Conservation (phyloP, 106 monocot genomes). For the Vanilla planifolia region DNA sequence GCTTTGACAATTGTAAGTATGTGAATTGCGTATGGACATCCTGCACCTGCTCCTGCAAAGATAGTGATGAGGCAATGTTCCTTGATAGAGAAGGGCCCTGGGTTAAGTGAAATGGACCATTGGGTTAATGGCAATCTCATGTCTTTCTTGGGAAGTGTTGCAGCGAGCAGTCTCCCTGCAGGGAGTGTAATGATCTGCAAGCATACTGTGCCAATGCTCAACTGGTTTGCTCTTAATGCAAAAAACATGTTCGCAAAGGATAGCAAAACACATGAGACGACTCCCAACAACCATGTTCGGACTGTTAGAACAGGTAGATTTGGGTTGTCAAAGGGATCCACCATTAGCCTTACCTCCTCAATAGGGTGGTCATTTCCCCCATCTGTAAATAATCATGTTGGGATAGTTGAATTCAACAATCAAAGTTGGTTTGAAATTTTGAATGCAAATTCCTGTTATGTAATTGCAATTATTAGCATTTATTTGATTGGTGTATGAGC, state of each 20-base stretch:
- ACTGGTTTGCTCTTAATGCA: constrained; percentile 1
- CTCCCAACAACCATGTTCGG: constrained; percentile 16
- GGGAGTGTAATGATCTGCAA: constrained; percentile 16
- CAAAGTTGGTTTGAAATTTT: too few species aligned
- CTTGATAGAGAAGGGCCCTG: constrained; percentile 40
- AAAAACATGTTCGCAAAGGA: constrained; percentile 17
- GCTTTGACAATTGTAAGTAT: constrained; percentile 43
- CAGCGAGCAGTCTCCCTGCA: constrained; percentile 14
- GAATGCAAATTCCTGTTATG: too few species aligned
- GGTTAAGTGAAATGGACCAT: constrained; percentile 46
- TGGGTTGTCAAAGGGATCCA: constrained; percentile 16
- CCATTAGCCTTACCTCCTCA: constrained; percentile 18
- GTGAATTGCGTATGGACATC: constrained; percentile 12
- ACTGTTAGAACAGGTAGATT: constrained; percentile 9
- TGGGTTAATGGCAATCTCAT: constrained; percentile 18
- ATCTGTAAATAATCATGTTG: background rate
- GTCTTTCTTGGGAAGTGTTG: constrained; percentile 2
- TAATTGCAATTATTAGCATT: too few species aligned
- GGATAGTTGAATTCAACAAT: too few species aligned
- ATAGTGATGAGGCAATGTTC: constrained; percentile 47
- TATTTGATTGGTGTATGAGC: too few species aligned
- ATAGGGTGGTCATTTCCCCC: constrained; percentile 17
- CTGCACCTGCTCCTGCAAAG: constrained; percentile 21
- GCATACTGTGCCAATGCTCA: constrained; percentile 9
- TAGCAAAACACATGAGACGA: constrained; percentile 9